These are phyloP conservation scores for Lumnitzera littorea DNA, from an alignment of 345 rosid species.

Conservation along the genomic window DNA sequence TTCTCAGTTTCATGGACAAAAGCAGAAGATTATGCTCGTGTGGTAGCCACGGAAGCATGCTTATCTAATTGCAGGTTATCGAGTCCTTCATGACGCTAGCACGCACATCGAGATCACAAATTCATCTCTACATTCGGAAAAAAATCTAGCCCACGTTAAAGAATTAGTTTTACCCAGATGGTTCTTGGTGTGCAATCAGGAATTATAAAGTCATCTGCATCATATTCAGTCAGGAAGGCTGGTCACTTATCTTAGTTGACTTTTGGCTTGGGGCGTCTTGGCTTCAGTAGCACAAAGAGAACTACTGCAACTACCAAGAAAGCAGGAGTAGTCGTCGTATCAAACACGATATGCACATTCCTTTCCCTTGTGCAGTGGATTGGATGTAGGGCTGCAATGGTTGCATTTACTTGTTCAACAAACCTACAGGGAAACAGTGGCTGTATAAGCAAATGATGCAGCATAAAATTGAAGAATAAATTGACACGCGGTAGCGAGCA, in stretches of 20 bases:
- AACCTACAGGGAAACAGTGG: slow-evolving; percentile 40
- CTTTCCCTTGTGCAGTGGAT: slow-evolving; percentile 81
- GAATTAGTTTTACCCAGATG: no score
- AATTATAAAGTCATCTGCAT: no score
- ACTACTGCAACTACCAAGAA: slow-evolving; percentile 52
- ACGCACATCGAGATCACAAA: no score
- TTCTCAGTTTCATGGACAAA: no score
- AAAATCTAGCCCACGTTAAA: no score
- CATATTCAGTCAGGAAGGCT: no score
- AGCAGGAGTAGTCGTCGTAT: slow-evolving; percentile 83
- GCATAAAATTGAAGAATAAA: background rate
- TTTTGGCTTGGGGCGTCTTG: slow-evolving; percentile 83
- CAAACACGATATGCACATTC: slow-evolving; percentile 64
- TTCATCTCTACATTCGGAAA: no score
- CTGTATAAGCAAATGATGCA: slow-evolving; percentile 1
- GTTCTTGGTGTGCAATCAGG: no score
- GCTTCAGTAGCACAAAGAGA: slow-evolving; percentile 61
- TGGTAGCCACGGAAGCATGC: no score
- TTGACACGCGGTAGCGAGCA: background rate
- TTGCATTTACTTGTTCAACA: slow-evolving; percentile 69
- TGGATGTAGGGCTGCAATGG: slow-evolving; percentile 68
- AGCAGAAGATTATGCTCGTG: no score
- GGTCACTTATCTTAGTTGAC: slow-evolving; percentile 28
- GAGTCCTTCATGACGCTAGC: no score
- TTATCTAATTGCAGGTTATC: no score